Evolutionary conservation across 2,329 filamentous ascomycete species (phyloP), one percentile per base, ranked within the genome.

Genomic region (Xylaria multiplex): DNA sequence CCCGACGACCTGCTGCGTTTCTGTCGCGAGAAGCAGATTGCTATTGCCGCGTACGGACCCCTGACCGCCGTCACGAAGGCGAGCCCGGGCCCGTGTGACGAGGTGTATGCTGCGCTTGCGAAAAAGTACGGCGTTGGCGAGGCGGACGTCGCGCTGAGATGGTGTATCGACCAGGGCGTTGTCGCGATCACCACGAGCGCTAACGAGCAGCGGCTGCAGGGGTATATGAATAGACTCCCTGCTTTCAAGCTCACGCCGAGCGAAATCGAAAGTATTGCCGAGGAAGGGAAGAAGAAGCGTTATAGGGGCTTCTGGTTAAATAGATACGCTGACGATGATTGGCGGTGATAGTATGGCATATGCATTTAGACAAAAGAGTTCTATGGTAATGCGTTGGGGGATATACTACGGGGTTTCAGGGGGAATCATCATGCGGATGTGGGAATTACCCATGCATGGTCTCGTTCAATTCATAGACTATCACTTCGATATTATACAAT

Each of bases 121-220:
- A 75, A 75, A 11, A 90, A 90, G 77, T 89, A 90, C 70, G 83
- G 81, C 16, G 87, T 89, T 45, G 81, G 80, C 5, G 79, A 83
- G 62, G 84, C 81, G 1, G 86, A 88, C 62, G 77, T 90, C 58
- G 85, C 85, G 14, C 76, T 90, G 71, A 79, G 88, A 68, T 91
- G 88, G 87, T 77, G 79, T 32, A 75, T 90, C 42, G 88, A 91
- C 71, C 85, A 87, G 74, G 87, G 84, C 30, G 76, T 88, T 49
- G 83, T 89, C 30, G 81, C 81, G 2, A 73, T 90, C 61, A 90
- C 88, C 0, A 90, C 88, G 11, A 89, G 85, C 72, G 79, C 79
- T 42, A 90, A 82, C 70, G 81, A 86, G 73, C 81, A 87, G 69
- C 80, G 89, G 55, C 77, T 91, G 66, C 80, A 84, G 73, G 80